Evolutionary conservation across 805 yeast genomes (phyloP), one percentile per base, ranked within the genome.

Genomic region (Lipomyces spencermartinsiae): DNA sequence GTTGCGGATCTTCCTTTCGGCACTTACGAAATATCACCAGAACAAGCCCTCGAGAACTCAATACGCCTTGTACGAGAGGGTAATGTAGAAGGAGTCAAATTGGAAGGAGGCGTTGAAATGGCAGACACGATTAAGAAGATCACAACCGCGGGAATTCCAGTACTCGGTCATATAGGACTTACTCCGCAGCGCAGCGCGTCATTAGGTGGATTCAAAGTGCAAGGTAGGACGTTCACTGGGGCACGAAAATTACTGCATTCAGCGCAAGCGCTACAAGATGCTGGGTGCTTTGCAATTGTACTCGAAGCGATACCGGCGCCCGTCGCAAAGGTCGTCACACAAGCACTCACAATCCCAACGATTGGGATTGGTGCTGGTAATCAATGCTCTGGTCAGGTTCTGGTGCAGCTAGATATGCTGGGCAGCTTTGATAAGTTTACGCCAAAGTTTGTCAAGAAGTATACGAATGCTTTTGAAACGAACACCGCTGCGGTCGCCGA

Each of bases 291-390:
- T 73, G 77, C 89, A 61, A 75, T 93, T 1, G 87, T 94, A 1
- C 76, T 94, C 1, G 99, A 94, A 74, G 96, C 98, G 62, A 85
- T 94, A 3, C 99, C 99, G 0, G 86, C 85, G 65, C 84, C 83
- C 65, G 79, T 95, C 12, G 94, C 94, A 0, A 77, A 81, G 57
- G 80, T 81, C 65, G 86, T 95, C 35, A 90, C 97, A 0, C 76
- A 82, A 1, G 80, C 81, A 14, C 76, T 93, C 39, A 61, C 76
- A 0, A 82, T 94, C 0, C 98, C 98, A 0, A 91, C 96, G 0
- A 93, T 94, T 72, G 99, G 99, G 2, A 94, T 94, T 60, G 99
- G 99, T 4, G 97, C 98, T 0, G 98, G 99, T 0, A 85, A 87
- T 29, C 80, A 80, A 8, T 89, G 94, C 8, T 86, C 91, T 46